A percentile compares a stretch with the other conserved stretches of the same genome.
Conservation (phyloP, 805 yeast species). For the Metschnikowia orientalis region DNA sequence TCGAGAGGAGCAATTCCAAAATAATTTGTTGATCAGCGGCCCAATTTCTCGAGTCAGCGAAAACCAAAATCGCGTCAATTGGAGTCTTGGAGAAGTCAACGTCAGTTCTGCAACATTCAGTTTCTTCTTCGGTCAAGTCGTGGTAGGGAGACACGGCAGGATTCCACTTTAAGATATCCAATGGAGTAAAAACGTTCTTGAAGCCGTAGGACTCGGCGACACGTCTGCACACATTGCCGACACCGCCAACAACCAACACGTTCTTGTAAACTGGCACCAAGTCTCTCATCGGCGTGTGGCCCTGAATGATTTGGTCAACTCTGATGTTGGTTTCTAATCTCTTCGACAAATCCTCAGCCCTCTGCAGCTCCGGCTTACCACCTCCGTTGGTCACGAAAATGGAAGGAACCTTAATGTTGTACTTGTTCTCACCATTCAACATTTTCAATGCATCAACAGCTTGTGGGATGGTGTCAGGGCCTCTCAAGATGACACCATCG, state of each 20-base stretch:
- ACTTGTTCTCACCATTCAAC: constrained; percentile 73
- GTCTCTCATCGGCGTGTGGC: constrained; percentile 92
- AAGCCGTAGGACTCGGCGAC: constrained; percentile 85
- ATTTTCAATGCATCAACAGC: constrained; percentile 68
- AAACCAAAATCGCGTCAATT: constrained; percentile 80
- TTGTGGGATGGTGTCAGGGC: constrained; percentile 79
- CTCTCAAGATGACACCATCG: constrained; percentile 84
- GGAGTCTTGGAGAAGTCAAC: constrained; percentile 62
- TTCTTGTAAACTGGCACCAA: constrained; percentile 62
- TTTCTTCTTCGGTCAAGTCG: constrained; percentile 68
- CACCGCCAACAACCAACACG: constrained; percentile 85
- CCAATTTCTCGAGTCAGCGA: constrained; percentile 91
- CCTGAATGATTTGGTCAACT: constrained; percentile 81
- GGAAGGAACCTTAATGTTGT: constrained; percentile 73
- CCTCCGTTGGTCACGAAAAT: constrained; percentile 87
- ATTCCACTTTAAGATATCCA: constrained; percentile 80
- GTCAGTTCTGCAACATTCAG: constrained; percentile 41
- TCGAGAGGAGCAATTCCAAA: constrained; percentile 70
- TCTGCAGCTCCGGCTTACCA: constrained; percentile 71
- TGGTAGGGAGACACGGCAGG: constrained; percentile 86
- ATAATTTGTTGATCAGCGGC: constrained; percentile 91
- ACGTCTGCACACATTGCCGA: constrained; percentile 76
- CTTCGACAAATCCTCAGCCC: constrained; percentile 67
- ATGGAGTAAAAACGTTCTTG: constrained; percentile 73
- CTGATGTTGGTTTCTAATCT: constrained; percentile 58